Base-by-base conservation (phyloP, 1,284 basidiomycete genomes). In the Boletus subluridellus region DNA sequence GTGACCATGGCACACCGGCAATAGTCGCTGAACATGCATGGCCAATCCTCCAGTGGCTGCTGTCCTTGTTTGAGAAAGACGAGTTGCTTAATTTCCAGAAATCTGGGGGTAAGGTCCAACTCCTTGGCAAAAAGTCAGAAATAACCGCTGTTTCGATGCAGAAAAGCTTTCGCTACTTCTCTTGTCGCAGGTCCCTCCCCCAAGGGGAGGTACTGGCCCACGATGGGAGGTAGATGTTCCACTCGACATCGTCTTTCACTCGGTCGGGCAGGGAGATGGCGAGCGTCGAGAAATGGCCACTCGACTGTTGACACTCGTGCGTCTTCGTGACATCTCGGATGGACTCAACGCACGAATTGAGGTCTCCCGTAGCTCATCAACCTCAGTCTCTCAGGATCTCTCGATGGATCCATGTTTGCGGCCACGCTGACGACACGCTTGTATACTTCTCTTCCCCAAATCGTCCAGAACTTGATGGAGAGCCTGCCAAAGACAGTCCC, bases 61-160 rank as follows among this genome's bases (percentile, higher is more conserved):
- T 90, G n/a, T 65, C 71, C 26, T 60, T 89, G 17, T 86, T 89
- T 60, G 86, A 90, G 67, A 80, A 78, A 63, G 87, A 90, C 62
- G 82, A 87, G 66, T 49, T 47, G 14, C 60, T 73, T 49, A 66
- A 67, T n/a, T 71, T 72, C 58, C 63, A 67, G 64, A 70, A 50
- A 45, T 66, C 64, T 28, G 46, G 52, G 57, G 72, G 70, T 73
- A 60, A 30, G 67, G 14, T 39, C 35, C 32, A 41, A 53, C 4
- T 35, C 39, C 17, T 28, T 54, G 15, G 30, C 14, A 49, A 26
- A 52, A 54, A 38, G 41, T 53, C 57, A 49, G 44, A 54, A 52
- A 51, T 64, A 54, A 62, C 61, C 55, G 11, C 55, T 49, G 37
- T 55, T 55, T 41, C 57, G 24, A 51, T 45, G 24, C 59, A 89